phyloP scores from a whole-genome alignment of 2,329 filamentous ascomycete genomes.

The Aspergillus hortae region DNA sequence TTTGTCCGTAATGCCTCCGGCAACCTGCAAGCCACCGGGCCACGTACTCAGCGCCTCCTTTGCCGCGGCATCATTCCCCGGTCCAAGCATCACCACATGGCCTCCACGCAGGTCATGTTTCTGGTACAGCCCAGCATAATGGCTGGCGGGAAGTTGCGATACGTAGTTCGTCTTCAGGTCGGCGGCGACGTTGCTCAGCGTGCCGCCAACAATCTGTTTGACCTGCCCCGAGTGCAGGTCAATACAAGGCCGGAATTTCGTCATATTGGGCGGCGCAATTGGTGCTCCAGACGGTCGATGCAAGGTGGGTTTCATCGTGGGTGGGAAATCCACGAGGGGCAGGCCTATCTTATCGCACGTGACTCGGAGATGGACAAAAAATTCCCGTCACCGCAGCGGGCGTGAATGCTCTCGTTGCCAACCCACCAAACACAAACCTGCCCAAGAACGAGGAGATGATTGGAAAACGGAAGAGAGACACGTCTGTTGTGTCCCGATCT shows the following conservation, averaged over 20 bases:
- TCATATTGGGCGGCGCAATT: constrained; percentile 58
- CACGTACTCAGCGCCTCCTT: constrained; percentile 72
- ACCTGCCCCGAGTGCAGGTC: constrained; percentile 96
- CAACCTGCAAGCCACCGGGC: constrained; percentile 79
- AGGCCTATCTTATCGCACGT: constrained; percentile 39
- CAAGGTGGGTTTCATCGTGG: constrained; percentile 13
- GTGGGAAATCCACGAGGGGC: constrained; percentile 15
- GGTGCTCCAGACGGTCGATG: constrained; percentile 2
- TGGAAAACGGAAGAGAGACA: constrained; percentile 49
- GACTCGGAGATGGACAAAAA: constrained; percentile 20
- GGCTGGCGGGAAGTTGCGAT: constrained; percentile 72
- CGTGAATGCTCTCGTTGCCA: not conserved
- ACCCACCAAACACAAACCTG: not conserved
- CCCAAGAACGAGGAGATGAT: constrained; percentile 26
- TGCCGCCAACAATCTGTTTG: constrained; percentile 97
- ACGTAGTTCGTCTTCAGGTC: constrained; percentile 88
- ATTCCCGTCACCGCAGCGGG: not conserved
- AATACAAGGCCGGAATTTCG: constrained; percentile 91
- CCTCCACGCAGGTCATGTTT: constrained; percentile 71
- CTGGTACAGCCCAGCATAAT: constrained; percentile 80
- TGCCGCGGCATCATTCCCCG: constrained; percentile 78
- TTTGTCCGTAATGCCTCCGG: constrained; percentile 83
- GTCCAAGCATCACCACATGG: constrained; percentile 95
- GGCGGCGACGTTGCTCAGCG: constrained; percentile 65
- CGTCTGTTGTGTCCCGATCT: constrained; percentile 26